These are phyloP conservation scores for Vitis rupestris DNA, from an alignment of 164 flowering plant genomes.

Conservation along the genomic window DNA sequence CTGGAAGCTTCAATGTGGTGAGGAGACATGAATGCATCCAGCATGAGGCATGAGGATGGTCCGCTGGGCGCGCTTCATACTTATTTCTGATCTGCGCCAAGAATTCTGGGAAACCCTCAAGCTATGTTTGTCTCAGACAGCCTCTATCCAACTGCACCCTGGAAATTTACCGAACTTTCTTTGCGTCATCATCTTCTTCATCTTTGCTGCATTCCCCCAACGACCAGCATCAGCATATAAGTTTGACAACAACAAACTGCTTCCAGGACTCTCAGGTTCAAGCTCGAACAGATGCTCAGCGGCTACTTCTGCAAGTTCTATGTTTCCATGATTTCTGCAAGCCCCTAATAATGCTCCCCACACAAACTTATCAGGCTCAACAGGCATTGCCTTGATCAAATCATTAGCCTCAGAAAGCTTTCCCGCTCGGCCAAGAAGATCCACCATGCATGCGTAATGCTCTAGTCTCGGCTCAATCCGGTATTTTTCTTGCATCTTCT, in stretches of 20 bases:
- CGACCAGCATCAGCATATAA: constrained; percentile 61
- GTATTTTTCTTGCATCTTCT: constrained; percentile 53
- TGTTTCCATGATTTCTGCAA: constrained; percentile 64
- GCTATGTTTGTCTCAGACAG: constrained; percentile 29
- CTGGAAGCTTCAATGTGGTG: too few relatives aligned
- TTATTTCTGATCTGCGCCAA: too few relatives aligned
- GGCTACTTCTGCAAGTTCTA: constrained; percentile 73
- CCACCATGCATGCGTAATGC: constrained; percentile 89
- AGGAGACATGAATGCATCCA: too few relatives aligned
- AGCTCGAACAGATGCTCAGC: constrained; percentile 55
- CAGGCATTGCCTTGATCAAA: constrained; percentile 59
- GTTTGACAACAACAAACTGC: constrained; percentile 47
- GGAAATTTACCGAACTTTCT: constrained; percentile 41
- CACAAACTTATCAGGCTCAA: constrained; percentile 71
- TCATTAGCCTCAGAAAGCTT: constrained; percentile 63
- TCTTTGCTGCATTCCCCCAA: constrained; percentile 53
- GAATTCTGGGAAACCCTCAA: background rate
- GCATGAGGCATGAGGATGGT: too few relatives aligned
- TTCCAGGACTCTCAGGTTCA: constrained; percentile 67
- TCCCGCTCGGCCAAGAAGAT: constrained; percentile 84
- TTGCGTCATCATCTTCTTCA: constrained; percentile 56
- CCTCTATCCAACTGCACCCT: constrained; percentile 77
- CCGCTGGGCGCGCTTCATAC: too few relatives aligned
- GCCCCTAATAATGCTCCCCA: constrained; percentile 94
- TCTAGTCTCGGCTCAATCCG: constrained; percentile 65